These are phyloP conservation scores for Metarhizium rileyi DNA, from an alignment of 2,329 filamentous ascomycete species.

Conservation along the genomic window DNA sequence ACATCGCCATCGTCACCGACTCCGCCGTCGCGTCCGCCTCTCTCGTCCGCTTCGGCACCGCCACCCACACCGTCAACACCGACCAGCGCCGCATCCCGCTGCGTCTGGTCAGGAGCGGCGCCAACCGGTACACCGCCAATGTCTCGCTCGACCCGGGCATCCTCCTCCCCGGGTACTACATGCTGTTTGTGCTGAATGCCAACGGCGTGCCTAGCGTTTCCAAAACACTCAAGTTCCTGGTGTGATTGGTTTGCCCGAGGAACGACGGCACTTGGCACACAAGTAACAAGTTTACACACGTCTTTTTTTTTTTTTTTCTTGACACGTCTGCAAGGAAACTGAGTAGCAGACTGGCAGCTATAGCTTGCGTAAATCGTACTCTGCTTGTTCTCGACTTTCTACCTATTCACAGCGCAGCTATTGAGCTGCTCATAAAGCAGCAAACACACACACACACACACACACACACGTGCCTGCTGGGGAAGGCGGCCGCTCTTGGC, in stretches of 20 bases:
- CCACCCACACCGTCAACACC: slow-evolving; percentile 47
- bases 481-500: too few relatives aligned
- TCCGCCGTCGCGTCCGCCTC: slow-evolving; percentile 21
- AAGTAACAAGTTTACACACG: too few relatives aligned
- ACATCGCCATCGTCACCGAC: slow-evolving; percentile 12
- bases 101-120: slow-evolving; percentile 14
- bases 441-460: too few relatives aligned
- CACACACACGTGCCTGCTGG: too few relatives aligned
- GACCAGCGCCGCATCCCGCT: slow-evolving; percentile 46
- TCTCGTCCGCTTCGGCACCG: slow-evolving; percentile 37
- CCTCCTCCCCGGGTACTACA: slow-evolving; percentile 42
- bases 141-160: slow-evolving; percentile 40
- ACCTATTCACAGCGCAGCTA: too few relatives aligned
- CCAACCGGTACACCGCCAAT: slow-evolving; percentile 26
- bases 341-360: too few relatives aligned
- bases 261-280: too few relatives aligned
- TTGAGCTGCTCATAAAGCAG: too few relatives aligned
- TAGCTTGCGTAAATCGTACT: too few relatives aligned
- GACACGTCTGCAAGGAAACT: too few relatives aligned
- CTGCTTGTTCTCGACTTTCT: too few relatives aligned
- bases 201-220: slow-evolving; percentile 36
- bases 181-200: slow-evolving; percentile 39
- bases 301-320: too few relatives aligned
- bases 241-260: slow-evolving; percentile 1
- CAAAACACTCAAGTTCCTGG: slow-evolving; percentile 26